Evolutionary conservation across 768 basidiomycete genomes (phyloP), one percentile per base, ranked within the genome.

Genomic region (Symmetrospora coprosmae): DNA sequence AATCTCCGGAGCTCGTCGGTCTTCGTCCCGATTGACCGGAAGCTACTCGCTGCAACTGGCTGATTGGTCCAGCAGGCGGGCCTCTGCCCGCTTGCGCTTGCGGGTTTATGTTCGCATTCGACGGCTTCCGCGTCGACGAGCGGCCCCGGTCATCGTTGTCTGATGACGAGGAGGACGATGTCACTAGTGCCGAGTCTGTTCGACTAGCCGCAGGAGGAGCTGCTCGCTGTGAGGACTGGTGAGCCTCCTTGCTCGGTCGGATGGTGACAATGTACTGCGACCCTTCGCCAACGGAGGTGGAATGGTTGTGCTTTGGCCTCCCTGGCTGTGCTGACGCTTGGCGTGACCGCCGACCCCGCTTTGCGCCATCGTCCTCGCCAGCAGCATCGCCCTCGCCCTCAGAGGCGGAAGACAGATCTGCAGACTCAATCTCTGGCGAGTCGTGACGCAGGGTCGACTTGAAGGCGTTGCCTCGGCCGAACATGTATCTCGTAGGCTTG

Each of bases 231-330:
- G 43, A 46, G n/a, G n/a, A n/a, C n/a, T n/a, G n/a, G n/a, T n/a
- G n/a, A n/a, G n/a, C n/a, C n/a, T n/a, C n/a, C n/a, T n/a, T n/a
- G n/a, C n/a, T n/a, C 8, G 25, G 27, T 8, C 41, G 39, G 6
- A 58, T 25, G 13, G 21, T 58, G 40, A 58, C 55, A 21, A 58
- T 31, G 25, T 58, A 58, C 41, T 58, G 55, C 7, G 55, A 58
- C n/a, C 55, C 55, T 31, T 58, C 41, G n/a, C 55, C 55, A 19
- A 58, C 55, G 23, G 41, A 46, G 31, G 55, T 46, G 2, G 55
- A 58, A 19, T 46, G 55, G 43, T 58, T 58, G 21, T 58, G 55
- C 23, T 25, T 7, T 2, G 30, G 41, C 16, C 55, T 6, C 7
- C 25, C 14, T 4, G 23, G 28, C 27, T 43, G 19, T 34, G 23